Conservation (phyloP, 257 asterid species). For the Vinca minor region DNA sequence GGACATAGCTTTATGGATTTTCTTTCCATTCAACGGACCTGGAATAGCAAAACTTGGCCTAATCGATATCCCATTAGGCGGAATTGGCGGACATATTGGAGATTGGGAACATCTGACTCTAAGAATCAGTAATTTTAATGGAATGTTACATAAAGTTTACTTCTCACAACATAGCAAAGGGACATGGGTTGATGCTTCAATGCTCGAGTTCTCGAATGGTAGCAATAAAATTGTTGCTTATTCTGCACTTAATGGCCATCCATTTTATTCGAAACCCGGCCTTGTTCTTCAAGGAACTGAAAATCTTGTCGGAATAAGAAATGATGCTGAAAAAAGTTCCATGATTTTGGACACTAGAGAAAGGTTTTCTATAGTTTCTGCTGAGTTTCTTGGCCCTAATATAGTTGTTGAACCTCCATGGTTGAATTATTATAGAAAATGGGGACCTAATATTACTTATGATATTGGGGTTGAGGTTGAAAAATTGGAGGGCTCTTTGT, state of each 20-base stretch:
- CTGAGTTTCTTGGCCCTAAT: constrained; percentile 13
- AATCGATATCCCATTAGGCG: constrained; percentile 18
- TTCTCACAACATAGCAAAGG: constrained; percentile 33
- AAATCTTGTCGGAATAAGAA: constrained; percentile 24
- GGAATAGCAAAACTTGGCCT: constrained; percentile 25
- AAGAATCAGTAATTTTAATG: constrained; percentile 30
- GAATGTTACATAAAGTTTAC: constrained; percentile 18
- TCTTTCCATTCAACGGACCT: constrained; percentile 34
- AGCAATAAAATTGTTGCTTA: constrained; percentile 23
- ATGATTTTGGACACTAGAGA: constrained; percentile 17
- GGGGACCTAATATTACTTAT: constrained; percentile 29
- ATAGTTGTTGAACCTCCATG: constrained; percentile 23
- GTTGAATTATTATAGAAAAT: constrained; percentile 28
- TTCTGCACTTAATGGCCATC: constrained; percentile 32
- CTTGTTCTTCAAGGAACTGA: constrained; percentile 21
- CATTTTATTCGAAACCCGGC: constrained; percentile 25
- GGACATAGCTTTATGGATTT: constrained; percentile 27
- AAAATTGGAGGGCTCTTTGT: constrained; percentile 5
- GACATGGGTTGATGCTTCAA: constrained; percentile 26
- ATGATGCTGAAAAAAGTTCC: constrained; percentile 23
- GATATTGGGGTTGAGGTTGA: constrained; percentile 16
- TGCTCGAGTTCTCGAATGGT: constrained; percentile 22
- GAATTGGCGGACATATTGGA: constrained; percentile 32
- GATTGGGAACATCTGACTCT: constrained; percentile 42
- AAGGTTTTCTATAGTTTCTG: constrained; percentile 16